These are phyloP conservation scores for Leishmania guyanensis DNA, from an alignment of 208 protist genomes.

Conservation along the genomic window DNA sequence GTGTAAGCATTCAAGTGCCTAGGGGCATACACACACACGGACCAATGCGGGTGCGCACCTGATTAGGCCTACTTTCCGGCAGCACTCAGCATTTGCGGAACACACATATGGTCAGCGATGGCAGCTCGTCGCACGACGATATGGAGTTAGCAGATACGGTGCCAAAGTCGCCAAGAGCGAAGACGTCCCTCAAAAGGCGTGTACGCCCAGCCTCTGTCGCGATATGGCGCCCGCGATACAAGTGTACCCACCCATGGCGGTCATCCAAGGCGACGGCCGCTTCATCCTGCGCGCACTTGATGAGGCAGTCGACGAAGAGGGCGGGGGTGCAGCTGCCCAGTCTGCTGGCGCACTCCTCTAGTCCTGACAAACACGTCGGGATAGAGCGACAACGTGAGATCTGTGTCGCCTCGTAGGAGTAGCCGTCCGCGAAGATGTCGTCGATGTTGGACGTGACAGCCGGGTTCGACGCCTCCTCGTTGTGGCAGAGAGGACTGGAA, in stretches of 20 bases:
- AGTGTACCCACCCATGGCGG: constrained; percentile 32
- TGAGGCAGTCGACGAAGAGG: constrained; percentile 36
- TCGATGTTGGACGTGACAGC: neutral
- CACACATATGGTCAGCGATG: constrained; percentile 32
- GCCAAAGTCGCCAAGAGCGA: constrained; percentile 7
- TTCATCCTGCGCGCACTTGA: constrained; percentile 40
- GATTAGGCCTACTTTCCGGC: neutral
- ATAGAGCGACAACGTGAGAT: constrained; percentile 12
- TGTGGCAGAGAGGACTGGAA: neutral
- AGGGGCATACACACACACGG: neutral
- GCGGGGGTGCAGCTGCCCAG: constrained; percentile 26
- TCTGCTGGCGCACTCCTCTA: neutral
- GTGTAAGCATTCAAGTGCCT: neutral
- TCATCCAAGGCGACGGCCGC: constrained; percentile 29
- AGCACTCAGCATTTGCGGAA: constrained; percentile 31
- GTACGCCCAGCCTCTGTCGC: constrained; percentile 13
- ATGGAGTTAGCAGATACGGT: neutral
- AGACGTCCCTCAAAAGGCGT: constrained; percentile 25
- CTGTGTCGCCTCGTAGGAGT: constrained; percentile 26
- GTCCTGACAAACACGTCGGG: neutral
- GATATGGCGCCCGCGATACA: constrained; percentile 38
- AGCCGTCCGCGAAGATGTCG: neutral
- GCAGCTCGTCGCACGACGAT: neutral
- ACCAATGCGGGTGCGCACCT: neutral
- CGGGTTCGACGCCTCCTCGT: constrained; percentile 1